These are phyloP conservation scores for Globisporangium cylindrosporum DNA, from an alignment of 352 stramenopile species.

Conservation along the genomic window DNA sequence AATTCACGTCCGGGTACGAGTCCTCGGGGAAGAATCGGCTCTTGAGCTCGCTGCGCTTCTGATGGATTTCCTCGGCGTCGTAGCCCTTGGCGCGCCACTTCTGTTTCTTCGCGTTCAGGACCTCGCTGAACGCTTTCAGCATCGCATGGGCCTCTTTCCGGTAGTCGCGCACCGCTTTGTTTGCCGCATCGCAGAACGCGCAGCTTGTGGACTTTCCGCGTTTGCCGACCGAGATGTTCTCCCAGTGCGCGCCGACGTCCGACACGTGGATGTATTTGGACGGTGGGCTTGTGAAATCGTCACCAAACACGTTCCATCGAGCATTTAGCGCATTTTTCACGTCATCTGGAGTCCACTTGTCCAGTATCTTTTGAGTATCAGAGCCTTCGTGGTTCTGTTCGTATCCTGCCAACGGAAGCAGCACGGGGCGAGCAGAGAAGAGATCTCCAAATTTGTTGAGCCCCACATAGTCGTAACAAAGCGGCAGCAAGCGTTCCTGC, in stretches of 20 bases:
- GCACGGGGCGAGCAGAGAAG: slow-evolving; percentile 25
- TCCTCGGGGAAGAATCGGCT: slow-evolving; percentile 45
- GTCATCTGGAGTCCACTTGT: slow-evolving; percentile 30
- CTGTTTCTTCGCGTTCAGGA: slow-evolving; percentile 30
- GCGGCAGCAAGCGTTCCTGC: slow-evolving; percentile 21
- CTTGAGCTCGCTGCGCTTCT: slow-evolving; percentile 46
- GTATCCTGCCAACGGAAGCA: slow-evolving; percentile 21
- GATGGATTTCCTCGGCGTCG: slow-evolving; percentile 52
- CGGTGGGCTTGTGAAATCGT: slow-evolving; percentile 29
- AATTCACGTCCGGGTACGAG: slow-evolving; percentile 45
- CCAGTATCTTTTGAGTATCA: background rate
- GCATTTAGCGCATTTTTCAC: slow-evolving; percentile 24
- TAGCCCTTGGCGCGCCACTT: slow-evolving; percentile 35
- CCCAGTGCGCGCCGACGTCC: slow-evolving; percentile 52
- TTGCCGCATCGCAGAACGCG: slow-evolving; percentile 34
- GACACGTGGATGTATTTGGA: slow-evolving; percentile 42
- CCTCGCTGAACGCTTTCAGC: slow-evolving; percentile 40
- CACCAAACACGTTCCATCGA: slow-evolving; percentile 28
- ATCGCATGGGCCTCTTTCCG: slow-evolving; percentile 32
- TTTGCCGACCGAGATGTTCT: slow-evolving; percentile 28
- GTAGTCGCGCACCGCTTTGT: slow-evolving; percentile 36
- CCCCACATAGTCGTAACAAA: slow-evolving; percentile 26
- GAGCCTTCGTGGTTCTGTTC: slow-evolving; percentile 9
- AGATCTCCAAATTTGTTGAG: slow-evolving; percentile 34
- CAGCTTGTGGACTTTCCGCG: slow-evolving; percentile 23